A percentile compares a stretch with the other conserved stretches of the same genome.
Evolutionary conservation across 306 rosid genomes (phyloP).

Genomic region (Trichosanthes cucumerina): DNA sequence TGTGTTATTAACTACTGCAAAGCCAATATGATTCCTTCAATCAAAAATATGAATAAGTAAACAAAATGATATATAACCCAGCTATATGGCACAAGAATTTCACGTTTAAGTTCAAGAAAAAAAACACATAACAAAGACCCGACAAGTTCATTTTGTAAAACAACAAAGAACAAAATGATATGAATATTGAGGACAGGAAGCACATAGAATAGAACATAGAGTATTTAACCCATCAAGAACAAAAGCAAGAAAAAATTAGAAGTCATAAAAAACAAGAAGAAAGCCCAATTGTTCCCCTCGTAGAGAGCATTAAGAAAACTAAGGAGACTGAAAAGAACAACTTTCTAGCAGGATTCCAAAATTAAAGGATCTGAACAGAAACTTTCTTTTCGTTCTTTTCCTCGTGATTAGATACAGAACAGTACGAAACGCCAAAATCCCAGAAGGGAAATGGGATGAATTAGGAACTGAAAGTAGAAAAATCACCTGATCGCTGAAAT

Average conservation of each 20-base stretch:
- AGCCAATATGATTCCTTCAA: slow-evolving; percentile 52
- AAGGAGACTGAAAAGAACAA: neutral
- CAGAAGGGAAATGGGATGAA: neutral
- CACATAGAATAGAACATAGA: neutral
- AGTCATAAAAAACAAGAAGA: too few relatives aligned
- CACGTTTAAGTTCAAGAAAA: neutral
- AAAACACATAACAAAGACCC: neutral
- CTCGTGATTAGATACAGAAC: neutral
- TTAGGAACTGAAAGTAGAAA: neutral
- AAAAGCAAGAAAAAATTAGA: neutral
- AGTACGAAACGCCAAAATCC: neutral
- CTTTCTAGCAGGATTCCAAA: neutral
- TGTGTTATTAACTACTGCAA: slow-evolving; percentile 17
- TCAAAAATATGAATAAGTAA: neutral
- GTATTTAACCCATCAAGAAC: neutral
- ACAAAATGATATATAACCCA: neutral
- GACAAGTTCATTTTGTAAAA: neutral
- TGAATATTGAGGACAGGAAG: neutral
- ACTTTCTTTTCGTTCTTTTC: neutral
- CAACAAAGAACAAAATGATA: neutral
- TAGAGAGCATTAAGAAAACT: neutral
- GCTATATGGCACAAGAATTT: neutral
- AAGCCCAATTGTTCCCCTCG: neutral
- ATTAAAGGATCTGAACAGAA: neutral
- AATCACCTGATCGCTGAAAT: slow-evolving; percentile 6